Evolutionary conservation across 495 filamentous ascomycete genomes (phyloP), one percentile per base, ranked within the genome.

Genomic region (Penicillium riverlandense): DNA sequence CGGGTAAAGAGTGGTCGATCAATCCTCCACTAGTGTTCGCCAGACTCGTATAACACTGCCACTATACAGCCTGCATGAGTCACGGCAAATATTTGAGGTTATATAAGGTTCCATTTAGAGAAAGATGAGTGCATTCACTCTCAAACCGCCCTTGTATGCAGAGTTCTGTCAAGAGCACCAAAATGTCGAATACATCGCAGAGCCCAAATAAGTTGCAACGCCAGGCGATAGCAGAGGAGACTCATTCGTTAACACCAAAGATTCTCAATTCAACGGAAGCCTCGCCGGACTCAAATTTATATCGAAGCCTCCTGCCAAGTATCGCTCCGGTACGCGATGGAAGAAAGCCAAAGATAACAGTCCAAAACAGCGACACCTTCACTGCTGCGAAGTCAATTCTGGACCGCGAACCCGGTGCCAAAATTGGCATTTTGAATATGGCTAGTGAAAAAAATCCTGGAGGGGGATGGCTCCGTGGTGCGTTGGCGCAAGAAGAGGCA

Each of bases 401-500:
- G 1, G 27, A 28, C 11, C 11, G 8, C 8, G 38, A 40, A 8
- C 48, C 48, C 11, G 9, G 22, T 5, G 48, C 48, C 30, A 51
- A 43, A 11, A 34, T 51, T 13, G 48, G 35, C 12, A 38, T 54
- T 8, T 22, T 81, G 13, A 83, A 82, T 56, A 69, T 82, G 54
- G 79, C 79, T 8, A 78, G 71, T 3, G 70, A 75, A 0, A 51
- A 71, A 6, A 55, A 54, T 7, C 64, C 70, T 13, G 80, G 78
- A 11, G 79, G 79, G 7, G 76, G 75, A 15, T 83, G 74, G 74
- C 49, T 71, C 9, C 53, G 63, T 8, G 78, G 78, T 8, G 53
- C 76, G 1, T 54, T 71, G 27, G 76, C 78, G 1, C 80, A 82
- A 50, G 80, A 83, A 58, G 80, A 82, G 57, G 69, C 71, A 2